phyloP scores from a whole-genome alignment of 2,329 filamentous ascomycete genomes.

The Colletotrichum tofieldiae region DNA sequence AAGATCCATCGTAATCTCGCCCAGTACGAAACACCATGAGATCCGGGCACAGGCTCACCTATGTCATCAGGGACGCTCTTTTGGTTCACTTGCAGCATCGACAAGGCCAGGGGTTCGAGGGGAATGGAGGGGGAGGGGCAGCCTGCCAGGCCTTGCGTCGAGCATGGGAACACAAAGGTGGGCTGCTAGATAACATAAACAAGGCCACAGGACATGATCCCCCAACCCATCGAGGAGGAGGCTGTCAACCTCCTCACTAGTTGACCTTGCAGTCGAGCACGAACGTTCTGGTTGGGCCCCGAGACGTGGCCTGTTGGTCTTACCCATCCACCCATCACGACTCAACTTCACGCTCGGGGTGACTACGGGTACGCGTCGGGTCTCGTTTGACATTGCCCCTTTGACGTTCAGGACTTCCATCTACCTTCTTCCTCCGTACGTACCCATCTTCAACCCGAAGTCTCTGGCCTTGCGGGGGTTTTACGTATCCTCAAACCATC shows the following conservation, averaged over 20 bases:
- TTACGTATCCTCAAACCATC: constrained; percentile 25
- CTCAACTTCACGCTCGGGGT: constrained; percentile 4
- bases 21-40: constrained; percentile 26
- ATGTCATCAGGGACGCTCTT: constrained; percentile 38
- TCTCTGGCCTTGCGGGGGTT: constrained; percentile 26
- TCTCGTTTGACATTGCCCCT: constrained; percentile 1
- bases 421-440: constrained; percentile 2
- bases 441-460: constrained; percentile 5
- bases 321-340: constrained; percentile 33
- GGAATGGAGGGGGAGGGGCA: constrained; percentile 34
- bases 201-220: constrained; percentile 23
- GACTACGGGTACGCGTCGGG: neutral
- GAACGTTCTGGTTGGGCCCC: neutral
- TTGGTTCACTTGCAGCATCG: constrained; percentile 37
- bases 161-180: constrained; percentile 28
- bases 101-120: constrained; percentile 34
- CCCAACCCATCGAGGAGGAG: constrained; percentile 29
- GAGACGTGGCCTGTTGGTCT: constrained; percentile 15
- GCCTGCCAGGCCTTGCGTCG: constrained; percentile 20
- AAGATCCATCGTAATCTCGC: constrained; percentile 21
- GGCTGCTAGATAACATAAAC: constrained; percentile 37
- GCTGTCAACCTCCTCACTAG: constrained; percentile 10
- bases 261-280: constrained; percentile 1
- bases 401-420: neutral
- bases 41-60: constrained; percentile 25